Percentiles rank a stretch among this genome's conserved stretches.
phyloP scores from a whole-genome alignment of 805 yeast genomes.

The Metschnikowia baotianmanensis region DNA sequence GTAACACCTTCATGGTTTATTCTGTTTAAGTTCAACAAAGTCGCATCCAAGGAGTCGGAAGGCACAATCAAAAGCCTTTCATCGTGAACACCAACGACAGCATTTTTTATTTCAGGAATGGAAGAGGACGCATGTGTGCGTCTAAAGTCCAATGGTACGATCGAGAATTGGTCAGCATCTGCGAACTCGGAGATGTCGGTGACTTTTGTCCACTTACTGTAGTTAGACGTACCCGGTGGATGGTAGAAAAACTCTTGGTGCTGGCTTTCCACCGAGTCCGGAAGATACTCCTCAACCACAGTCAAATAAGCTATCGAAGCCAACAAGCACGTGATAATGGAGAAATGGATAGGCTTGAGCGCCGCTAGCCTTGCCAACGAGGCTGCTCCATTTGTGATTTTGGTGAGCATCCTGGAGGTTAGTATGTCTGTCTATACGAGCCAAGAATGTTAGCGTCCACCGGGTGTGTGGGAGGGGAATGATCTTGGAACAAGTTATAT shows the following conservation, averaged over 20 bases:
- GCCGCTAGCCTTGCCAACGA: constrained; percentile 62
- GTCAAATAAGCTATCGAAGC: constrained; percentile 82
- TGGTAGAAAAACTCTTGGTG: constrained; percentile 30
- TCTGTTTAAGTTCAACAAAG: constrained; percentile 25
- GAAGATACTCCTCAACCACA: constrained; percentile 63
- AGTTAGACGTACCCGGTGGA: constrained; percentile 34
- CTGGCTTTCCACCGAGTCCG: constrained; percentile 40
- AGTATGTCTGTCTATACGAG: background rate
- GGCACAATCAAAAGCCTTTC: constrained; percentile 43
- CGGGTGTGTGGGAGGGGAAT: too few species aligned
- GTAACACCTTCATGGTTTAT: constrained; percentile 43
- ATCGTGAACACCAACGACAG: constrained; percentile 38
- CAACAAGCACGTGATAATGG: constrained; percentile 64
- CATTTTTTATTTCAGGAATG: constrained; percentile 41
- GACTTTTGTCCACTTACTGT: constrained; percentile 48
- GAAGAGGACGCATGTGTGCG: constrained; percentile 36
- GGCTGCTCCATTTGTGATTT: constrained; percentile 31
- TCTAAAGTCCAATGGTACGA: constrained; percentile 59
- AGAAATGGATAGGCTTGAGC: constrained; percentile 81
- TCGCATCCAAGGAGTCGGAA: constrained; percentile 25
- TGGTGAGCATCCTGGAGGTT: constrained; percentile 26
- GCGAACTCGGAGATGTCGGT: constrained; percentile 41
- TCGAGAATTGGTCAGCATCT: constrained; percentile 44
- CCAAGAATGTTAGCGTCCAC: background rate
- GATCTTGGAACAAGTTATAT: too few species aligned